A percentile compares a stretch with the other conserved stretches of the same genome.
Conservation (phyloP, 768 basidiomycete genomes). For the Boletus huronensis region DNA sequence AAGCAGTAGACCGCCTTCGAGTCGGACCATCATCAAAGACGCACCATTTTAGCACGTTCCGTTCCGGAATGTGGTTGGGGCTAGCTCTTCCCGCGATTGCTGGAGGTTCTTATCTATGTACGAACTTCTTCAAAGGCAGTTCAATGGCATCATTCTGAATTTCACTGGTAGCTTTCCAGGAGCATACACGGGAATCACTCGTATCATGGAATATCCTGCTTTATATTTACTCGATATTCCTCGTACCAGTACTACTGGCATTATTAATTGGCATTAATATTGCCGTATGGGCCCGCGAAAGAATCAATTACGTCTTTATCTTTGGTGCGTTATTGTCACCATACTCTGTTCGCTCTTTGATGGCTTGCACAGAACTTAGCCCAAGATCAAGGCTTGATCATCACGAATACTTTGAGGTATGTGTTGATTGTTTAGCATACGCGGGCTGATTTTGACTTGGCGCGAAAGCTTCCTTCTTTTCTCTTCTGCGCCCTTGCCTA, state of each 20-base stretch:
- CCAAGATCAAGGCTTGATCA: conserved; percentile 69
- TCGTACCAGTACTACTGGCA: conserved; percentile 72
- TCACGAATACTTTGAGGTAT: conserved; percentile 70
- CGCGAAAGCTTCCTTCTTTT: conserved; percentile 66
- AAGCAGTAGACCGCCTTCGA: conserved; percentile 65
- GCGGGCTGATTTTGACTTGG: not conserved
- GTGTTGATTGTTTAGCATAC: conserved; percentile 9
- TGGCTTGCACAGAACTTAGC: conserved; percentile 52
- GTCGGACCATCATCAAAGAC: conserved; percentile 48
- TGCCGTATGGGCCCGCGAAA: conserved; percentile 65
- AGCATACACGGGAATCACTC: conserved; percentile 47
- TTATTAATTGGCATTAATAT: conserved; percentile 80
- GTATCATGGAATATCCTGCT: conserved; percentile 72
- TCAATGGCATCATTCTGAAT: not conserved
- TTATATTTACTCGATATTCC: conserved; percentile 70
- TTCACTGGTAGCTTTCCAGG: conserved; percentile 46
- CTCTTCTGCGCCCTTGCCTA: conserved; percentile 68
- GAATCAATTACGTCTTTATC: conserved; percentile 91
- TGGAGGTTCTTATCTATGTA: conserved; percentile 60
- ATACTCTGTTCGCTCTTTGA: not conserved
- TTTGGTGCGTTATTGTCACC: conserved; percentile 55
- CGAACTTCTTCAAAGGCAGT: not conserved
- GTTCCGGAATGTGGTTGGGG: conserved; percentile 70
- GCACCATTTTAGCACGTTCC: conserved; percentile 73
- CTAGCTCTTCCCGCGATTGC: conserved; percentile 66